Percentiles rank a stretch among this genome's conserved stretches.
Conservation (phyloP, 129 eudicot genomes). For the Chrysanthemum seticuspe region DNA sequence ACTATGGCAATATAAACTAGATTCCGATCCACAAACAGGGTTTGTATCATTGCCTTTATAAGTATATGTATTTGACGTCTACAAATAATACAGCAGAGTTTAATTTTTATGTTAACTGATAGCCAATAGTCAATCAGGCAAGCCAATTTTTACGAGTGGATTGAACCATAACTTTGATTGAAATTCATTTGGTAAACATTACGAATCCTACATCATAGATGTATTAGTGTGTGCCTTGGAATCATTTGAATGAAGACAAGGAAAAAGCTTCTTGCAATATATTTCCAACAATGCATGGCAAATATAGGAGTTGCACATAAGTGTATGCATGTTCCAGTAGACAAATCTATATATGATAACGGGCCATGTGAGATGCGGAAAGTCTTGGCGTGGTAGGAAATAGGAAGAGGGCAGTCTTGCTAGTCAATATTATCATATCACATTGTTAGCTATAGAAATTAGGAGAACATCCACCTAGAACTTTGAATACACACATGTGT, state of each 20-base stretch:
- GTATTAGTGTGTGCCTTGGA: neutral
- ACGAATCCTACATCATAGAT: neutral
- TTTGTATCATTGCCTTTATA: neutral
- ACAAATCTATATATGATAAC: too few relatives aligned
- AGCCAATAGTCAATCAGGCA: neutral
- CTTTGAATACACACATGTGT: too few relatives aligned
- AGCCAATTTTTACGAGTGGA: neutral
- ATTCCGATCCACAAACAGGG: neutral
- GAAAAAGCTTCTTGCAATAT: neutral
- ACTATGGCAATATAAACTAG: neutral
- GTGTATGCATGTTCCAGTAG: too few relatives aligned
- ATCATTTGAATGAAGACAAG: neutral
- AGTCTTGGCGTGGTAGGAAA: too few relatives aligned
- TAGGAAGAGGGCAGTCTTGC: too few relatives aligned
- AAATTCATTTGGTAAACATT: neutral
- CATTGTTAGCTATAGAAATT: too few relatives aligned
- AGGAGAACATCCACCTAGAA: too few relatives aligned
- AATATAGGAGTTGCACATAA: neutral
- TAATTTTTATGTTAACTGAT: constrained; percentile 1
- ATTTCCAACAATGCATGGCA: neutral
- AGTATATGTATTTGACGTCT: neutral
- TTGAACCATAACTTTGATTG: neutral
- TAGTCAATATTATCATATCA: too few relatives aligned
- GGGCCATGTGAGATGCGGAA: too few relatives aligned
- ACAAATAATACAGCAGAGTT: neutral